These are phyloP conservation scores for Phaeosphaeria sp. DNA, from an alignment of 2,329 filamentous ascomycete genomes.

Conservation along the genomic window DNA sequence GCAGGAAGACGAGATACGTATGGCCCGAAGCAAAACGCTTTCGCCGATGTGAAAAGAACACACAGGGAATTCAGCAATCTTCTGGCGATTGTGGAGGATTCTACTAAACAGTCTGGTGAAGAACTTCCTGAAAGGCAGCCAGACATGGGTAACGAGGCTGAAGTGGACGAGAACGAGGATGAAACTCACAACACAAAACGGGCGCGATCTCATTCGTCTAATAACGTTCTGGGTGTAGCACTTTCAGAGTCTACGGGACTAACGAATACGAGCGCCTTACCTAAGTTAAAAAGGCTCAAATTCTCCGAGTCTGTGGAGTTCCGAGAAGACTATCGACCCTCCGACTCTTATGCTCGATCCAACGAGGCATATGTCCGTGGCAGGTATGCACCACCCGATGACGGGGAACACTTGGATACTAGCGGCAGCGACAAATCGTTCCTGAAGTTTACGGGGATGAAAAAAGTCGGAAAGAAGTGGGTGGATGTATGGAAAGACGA, in stretches of 20 bases:
- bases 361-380: conserved; percentile 31
- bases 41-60: conserved; percentile 16
- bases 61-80: conserved; percentile 35
- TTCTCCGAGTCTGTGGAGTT: conserved; percentile 27
- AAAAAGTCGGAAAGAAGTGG: conserved; percentile 27
- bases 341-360: conserved; percentile 18
- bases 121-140: neutral
- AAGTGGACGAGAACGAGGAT: neutral
- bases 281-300: conserved; percentile 21
- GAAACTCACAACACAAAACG: conserved; percentile 12
- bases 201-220: neutral
- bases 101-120: neutral
- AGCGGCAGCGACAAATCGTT: conserved; percentile 27
- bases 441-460: conserved; percentile 33
- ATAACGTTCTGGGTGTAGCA: neutral
- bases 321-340: conserved; percentile 23
- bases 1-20: conserved; percentile 18
- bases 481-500: conserved; percentile 26
- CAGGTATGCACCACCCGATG: conserved; percentile 32
- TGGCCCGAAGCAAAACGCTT: conserved; percentile 17
- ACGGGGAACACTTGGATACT: conserved; percentile 34
- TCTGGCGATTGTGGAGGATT: conserved; percentile 27
- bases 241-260: neutral
- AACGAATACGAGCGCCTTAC: neutral
- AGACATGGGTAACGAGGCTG: neutral